Base-by-base conservation (phyloP, 768 basidiomycete genomes). In the Xerocomellus intermedius region DNA sequence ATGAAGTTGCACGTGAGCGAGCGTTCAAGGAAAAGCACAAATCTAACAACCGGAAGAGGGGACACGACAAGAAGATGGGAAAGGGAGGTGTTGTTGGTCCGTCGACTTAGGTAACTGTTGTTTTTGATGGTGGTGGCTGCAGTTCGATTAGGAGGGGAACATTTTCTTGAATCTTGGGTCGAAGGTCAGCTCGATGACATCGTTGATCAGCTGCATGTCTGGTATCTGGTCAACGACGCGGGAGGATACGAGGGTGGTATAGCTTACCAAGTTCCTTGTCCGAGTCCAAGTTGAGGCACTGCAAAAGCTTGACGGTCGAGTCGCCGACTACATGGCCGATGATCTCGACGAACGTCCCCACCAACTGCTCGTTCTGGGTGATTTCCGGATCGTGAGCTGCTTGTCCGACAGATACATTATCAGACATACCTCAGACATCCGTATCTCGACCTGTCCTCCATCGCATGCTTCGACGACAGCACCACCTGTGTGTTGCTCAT, bases 41-140 rank as follows among this genome's bases (percentile, higher is more conserved):
- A 71, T 94, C 93, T 63, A 85, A 84, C 64, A 79, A 85, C 56
- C 78, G 93, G 32, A 93, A 89, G 69, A 75, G 89, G 49, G 94
- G 91, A 0, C 89, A 91, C 64, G 94, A 94, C 69, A 89, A 85
- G 73, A 97, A 97, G 76, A 85, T 95, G 89, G 79, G 82, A 10
- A 80, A 77, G 55, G 82, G 75, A 52, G 89, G 83, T 12, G 77
- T 59, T 13, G 79, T 59, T 13, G 79, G 75, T 17, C 73, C 74
- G 38, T 62, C 72, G 10, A 41, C 39, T 21, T 70, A 43, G 37
- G 37, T 19, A 8, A 21, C 17, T 32, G 8, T n/a, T 37, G 3
- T 49, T 47, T 48, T 53, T 50, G 28, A 47, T 35, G 45, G 50
- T 21, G 12, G 33, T 9, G 26, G 14, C 32, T 14, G 24, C 17